Evolutionary conservation across 257 asterid genomes (phyloP), one percentile per base, ranked within the genome.

Genomic region (Petrea volubilis): DNA sequence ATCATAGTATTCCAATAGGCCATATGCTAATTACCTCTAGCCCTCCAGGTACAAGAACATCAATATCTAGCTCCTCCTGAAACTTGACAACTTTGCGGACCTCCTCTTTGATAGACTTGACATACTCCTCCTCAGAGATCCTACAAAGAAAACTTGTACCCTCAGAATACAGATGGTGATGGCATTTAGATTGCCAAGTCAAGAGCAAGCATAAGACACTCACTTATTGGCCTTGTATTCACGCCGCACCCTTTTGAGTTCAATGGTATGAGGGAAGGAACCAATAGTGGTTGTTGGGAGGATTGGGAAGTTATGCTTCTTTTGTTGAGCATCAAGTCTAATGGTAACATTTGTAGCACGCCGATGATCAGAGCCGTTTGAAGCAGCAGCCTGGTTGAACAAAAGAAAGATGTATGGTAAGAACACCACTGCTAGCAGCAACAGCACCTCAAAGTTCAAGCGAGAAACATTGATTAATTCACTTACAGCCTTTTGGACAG

Each of bases 21-120:
- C n/a, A n/a, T n/a, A n/a, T n/a, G n/a, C n/a, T n/a, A n/a, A n/a
- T 77, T 83, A 92, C 99, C 96, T 95, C 99, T 31, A 98, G 99
- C 81, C 90, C 99, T 79, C 99, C 99, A 15, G 92, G 99, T 74
- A 95, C 99, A 71, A 95, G 89, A 72, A 92, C 99, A 80, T 95
- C 99, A 69, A 95, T 95, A 50, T 95, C 99, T 49, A 92, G 97
- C 74, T 95, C 99, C 80, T 95, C 99, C 80, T 95, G 99, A 72
- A 95, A 92, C 89, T 92, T 77, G 59, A 95, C 98, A 73, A 95
- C 99, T 55, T 95, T 95, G 87, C 55, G 79, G 83, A 94, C 91
- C 80, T 94, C 99, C 85, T 82, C 95, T 36, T 90, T 86, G 74
- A 94, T 94, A 17, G 97, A 75, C 71, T 84, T 91, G 70, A 83